phyloP scores from a whole-genome alignment of 805 yeast genomes.

The Metschnikowia hibisci region DNA sequence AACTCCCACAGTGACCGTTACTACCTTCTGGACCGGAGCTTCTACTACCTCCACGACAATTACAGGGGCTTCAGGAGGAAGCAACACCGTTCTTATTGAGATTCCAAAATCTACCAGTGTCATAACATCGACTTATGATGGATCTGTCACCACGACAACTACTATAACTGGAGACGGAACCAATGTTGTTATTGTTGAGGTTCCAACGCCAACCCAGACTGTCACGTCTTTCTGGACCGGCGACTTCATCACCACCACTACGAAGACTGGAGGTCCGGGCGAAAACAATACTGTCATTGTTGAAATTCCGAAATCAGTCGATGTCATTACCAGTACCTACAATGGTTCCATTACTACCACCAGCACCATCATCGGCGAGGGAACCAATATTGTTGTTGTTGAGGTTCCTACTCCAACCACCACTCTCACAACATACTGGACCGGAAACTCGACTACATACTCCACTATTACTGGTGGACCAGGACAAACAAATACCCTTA shows the following conservation, averaged over 20 bases:
- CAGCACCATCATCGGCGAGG: neutral
- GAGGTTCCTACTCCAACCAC: constrained; percentile 16
- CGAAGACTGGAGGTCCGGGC: too few species aligned
- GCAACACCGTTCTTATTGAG: constrained; percentile 12
- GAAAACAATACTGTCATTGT: constrained; percentile 7
- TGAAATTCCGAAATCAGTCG: constrained; percentile 5
- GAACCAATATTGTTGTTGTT: constrained; percentile 7
- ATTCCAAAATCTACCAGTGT: constrained; percentile 5
- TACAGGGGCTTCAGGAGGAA: neutral
- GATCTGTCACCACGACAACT: neutral
- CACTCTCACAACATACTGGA: constrained; percentile 10
- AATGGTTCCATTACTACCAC: neutral
- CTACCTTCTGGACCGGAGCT: constrained; percentile 1
- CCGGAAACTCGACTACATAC: constrained; percentile 2
- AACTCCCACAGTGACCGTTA: constrained; percentile 10
- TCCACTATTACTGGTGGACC: constrained; percentile 1
- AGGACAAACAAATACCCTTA: constrained; percentile 17
- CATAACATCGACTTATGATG: neutral
- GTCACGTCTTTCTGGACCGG: neutral
- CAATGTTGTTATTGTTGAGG: constrained; percentile 13
- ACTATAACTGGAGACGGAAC: neutral
- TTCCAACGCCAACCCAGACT: constrained; percentile 13
- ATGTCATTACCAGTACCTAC: constrained; percentile 8
- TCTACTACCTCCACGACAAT: neutral
- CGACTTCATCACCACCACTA: too few species aligned